A percentile compares a stretch with the other conserved stretches of the same genome.
phyloP scores from a whole-genome alignment of 2,329 filamentous ascomycete genomes.

The Botrytis galanthina region DNA sequence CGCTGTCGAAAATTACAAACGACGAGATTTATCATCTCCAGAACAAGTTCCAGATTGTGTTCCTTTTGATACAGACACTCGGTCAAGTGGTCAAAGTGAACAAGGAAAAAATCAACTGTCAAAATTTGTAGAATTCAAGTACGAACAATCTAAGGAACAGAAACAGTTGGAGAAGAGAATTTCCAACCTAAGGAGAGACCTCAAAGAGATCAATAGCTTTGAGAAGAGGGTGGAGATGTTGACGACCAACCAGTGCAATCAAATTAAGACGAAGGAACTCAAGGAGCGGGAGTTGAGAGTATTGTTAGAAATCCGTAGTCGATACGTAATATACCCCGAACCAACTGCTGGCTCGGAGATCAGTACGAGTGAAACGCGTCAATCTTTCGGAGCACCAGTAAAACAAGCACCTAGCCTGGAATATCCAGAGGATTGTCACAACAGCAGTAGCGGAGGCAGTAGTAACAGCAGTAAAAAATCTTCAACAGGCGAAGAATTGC shows the following conservation, averaged over 20 bases:
- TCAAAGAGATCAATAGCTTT: background rate
- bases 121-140: background rate
- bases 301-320: background rate
- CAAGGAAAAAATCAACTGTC: background rate
- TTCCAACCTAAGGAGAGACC: background rate
- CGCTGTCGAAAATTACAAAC: background rate
- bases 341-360: background rate
- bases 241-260: background rate
- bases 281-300: background rate
- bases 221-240: background rate
- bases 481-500: background rate
- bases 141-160: background rate
- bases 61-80: background rate
- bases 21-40: too few relatives aligned
- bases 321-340: background rate
- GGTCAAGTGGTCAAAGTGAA: background rate
- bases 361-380: background rate
- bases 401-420: background rate
- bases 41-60: background rate
- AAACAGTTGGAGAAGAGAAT: background rate
- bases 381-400: background rate
- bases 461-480: background rate
- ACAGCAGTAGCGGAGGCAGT: background rate
- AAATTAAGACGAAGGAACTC: background rate
- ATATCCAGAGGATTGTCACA: background rate